Evolutionary conservation across 257 asterid genomes (phyloP).

Genomic region (Ajuga chamaepitys): DNA sequence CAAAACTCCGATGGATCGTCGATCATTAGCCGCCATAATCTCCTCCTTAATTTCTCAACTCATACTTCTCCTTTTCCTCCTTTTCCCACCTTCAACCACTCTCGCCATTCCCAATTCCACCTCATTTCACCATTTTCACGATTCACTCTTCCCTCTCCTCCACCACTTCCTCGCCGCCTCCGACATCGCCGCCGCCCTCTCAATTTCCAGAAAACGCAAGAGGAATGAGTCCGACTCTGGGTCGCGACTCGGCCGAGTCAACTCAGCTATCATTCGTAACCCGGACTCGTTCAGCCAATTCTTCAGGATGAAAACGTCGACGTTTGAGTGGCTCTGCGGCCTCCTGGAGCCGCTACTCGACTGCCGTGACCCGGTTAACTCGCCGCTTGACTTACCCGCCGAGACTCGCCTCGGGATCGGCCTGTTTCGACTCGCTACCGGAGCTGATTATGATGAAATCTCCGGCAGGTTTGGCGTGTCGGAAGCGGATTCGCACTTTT

Average conservation of each 20-base stretch:
- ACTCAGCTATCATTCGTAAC: slow-evolving; percentile 24
- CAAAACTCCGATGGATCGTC: slow-evolving; percentile 28
- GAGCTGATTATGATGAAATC: slow-evolving; percentile 53
- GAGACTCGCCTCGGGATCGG: slow-evolving; percentile 79
- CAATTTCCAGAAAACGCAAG: slow-evolving; percentile 51
- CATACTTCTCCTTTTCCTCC: slow-evolving; percentile 27
- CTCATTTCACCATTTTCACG: slow-evolving; percentile 11
- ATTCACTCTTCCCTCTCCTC: slow-evolving; percentile 31
- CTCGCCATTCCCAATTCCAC: slow-evolving; percentile 13
- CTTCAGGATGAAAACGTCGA: slow-evolving; percentile 54
- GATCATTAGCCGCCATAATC: slow-evolving; percentile 41
- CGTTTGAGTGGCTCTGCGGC: slow-evolving; percentile 86
- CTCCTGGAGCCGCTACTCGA: slow-evolving; percentile 81
- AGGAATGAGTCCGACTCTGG: slow-evolving; percentile 26
- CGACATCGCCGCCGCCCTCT: slow-evolving; percentile 35
- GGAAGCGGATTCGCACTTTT: slow-evolving; percentile 40
- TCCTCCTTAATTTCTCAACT: slow-evolving; percentile 61
- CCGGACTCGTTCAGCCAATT: slow-evolving; percentile 52
- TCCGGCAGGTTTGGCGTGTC: slow-evolving; percentile 46
- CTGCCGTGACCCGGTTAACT: slow-evolving; percentile 74
- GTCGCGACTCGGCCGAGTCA: slow-evolving; percentile 9
- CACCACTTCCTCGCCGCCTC: slow-evolving; percentile 47
- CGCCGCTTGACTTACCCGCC: slow-evolving; percentile 51
- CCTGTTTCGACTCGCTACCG: slow-evolving; percentile 65
- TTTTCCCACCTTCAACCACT: slow-evolving; percentile 34